Evolutionary conservation across 176 grass and related monocot species (phyloP).

Genomic region (Cenchrus purpureus): DNA sequence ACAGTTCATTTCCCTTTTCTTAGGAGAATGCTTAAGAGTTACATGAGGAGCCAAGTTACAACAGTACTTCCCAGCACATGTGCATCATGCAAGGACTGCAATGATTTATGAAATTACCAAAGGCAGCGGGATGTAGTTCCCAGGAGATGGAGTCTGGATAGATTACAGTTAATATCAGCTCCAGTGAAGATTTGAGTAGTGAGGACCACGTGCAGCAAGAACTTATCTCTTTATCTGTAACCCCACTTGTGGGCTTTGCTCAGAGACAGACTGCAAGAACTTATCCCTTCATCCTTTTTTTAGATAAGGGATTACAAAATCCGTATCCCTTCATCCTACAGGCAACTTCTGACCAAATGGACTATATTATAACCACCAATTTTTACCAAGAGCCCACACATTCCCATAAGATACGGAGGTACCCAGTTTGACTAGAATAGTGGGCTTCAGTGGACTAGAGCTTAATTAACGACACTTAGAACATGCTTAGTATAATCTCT

Average conservation of each 20-base stretch:
- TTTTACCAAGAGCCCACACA: constrained; percentile 31
- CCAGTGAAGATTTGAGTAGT: background rate
- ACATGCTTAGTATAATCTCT: constrained; percentile 28
- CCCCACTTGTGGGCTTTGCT: too few species aligned
- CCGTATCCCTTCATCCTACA: constrained; percentile 36
- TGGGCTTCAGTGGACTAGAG: background rate
- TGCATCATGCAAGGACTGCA: constrained; percentile 18
- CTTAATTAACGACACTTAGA: constrained; percentile 4
- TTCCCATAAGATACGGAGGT: constrained; percentile 22
- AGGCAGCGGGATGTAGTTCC: background rate
- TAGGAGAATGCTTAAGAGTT: constrained; percentile 5
- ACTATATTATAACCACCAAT: constrained; percentile 23
- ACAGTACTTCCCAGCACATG: background rate
- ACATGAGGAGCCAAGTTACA: constrained; percentile 5
- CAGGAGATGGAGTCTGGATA: background rate
- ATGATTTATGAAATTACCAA: constrained; percentile 12
- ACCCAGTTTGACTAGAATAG: background rate
- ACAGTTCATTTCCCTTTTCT: background rate
- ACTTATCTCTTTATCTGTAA: too few species aligned
- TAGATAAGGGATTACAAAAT: too few species aligned
- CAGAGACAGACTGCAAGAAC: too few species aligned
- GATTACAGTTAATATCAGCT: background rate
- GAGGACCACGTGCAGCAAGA: constrained; percentile 15
- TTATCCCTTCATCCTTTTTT: constrained; percentile 4
- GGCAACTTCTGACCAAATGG: background rate